A percentile compares a stretch with the other conserved stretches of the same genome.
phyloP scores from a whole-genome alignment of 129 eudicot species.

The Erigeron canadensis region DNA sequence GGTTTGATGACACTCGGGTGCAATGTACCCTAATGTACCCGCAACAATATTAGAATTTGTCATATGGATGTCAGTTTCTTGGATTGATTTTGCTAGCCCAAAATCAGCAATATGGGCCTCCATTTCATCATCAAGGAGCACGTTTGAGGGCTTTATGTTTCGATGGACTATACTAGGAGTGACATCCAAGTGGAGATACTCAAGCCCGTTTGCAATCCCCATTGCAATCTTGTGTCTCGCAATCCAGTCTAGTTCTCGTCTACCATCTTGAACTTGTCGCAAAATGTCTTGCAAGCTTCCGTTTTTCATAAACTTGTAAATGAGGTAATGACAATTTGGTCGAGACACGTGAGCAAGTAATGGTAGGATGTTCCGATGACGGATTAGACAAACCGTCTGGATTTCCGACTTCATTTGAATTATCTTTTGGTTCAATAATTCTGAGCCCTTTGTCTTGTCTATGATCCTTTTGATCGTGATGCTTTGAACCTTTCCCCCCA shows the following conservation, averaged over 20 bases:
- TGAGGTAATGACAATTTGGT: slow-evolving; percentile 71
- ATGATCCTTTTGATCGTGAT: slow-evolving; percentile 74
- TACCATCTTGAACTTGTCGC: slow-evolving; percentile 43
- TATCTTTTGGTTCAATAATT: slow-evolving; percentile 62
- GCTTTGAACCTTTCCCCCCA: slow-evolving; percentile 48
- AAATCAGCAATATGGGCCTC: slow-evolving; percentile 91
- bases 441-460: slow-evolving; percentile 51
- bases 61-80: slow-evolving; percentile 61
- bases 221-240: slow-evolving; percentile 53
- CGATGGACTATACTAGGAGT: slow-evolving; percentile 69
- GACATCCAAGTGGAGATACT: slow-evolving; percentile 67
- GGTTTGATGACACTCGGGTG: slow-evolving; percentile 83
- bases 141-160: slow-evolving; percentile 81
- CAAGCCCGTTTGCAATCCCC: slow-evolving; percentile 79
- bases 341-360: slow-evolving; percentile 73
- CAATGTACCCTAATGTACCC: slow-evolving; percentile 86
- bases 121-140: slow-evolving; percentile 83
- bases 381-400: slow-evolving; percentile 74
- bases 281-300: slow-evolving; percentile 81
- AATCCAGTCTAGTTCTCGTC: slow-evolving; percentile 57
- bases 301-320: slow-evolving; percentile 85
- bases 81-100: slow-evolving; percentile 84
- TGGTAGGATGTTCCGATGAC: slow-evolving; percentile 73
- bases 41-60: slow-evolving; percentile 73
- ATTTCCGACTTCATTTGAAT: slow-evolving; percentile 81